Evolutionary conservation across 768 basidiomycete species (phyloP).

Genomic region (Lactifluus subvellereus): DNA sequence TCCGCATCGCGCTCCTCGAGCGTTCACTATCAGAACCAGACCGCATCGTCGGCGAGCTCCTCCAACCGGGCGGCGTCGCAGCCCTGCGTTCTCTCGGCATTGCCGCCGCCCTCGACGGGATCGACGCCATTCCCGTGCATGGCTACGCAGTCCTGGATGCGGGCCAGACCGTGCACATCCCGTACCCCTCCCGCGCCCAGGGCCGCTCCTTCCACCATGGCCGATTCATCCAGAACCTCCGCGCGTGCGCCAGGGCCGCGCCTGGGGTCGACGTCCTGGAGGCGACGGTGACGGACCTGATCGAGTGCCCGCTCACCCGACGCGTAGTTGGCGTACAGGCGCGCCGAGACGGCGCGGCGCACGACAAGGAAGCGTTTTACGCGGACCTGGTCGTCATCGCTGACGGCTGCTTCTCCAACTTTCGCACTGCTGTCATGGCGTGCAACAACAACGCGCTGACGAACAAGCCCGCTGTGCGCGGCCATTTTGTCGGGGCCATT

Average conservation of each 20-base stretch:
- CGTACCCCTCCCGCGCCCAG: slow-evolving; percentile 68
- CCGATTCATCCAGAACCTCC: slow-evolving; percentile 72
- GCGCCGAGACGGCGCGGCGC: slow-evolving; percentile 32
- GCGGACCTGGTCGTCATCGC: slow-evolving; percentile 84
- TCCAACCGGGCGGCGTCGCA: slow-evolving; percentile 87
- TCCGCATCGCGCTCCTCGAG: slow-evolving; percentile 81
- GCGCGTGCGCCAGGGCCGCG: slow-evolving; percentile 56
- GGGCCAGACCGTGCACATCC: slow-evolving; percentile 74
- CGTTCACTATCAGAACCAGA: slow-evolving; percentile 90
- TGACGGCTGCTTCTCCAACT: slow-evolving; percentile 94
- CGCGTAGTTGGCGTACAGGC: slow-evolving; percentile 65
- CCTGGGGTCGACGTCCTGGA: slow-evolving; percentile 75
- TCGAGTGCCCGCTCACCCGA: slow-evolving; percentile 48
- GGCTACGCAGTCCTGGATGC: slow-evolving; percentile 81
- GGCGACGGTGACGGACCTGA: slow-evolving; percentile 72
- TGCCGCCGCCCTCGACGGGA: slow-evolving; percentile 69
- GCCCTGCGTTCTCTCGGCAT: slow-evolving; percentile 77
- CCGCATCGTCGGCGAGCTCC: slow-evolving; percentile 93
- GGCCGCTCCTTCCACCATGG: slow-evolving; percentile 95
- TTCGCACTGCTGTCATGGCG: slow-evolving; percentile 64
- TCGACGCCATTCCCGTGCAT: slow-evolving; percentile 74
- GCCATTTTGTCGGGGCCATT: slow-evolving; percentile 81
- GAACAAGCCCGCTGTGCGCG: slow-evolving; percentile 50
- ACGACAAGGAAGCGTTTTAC: slow-evolving; percentile 51
- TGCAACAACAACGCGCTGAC: slow-evolving; percentile 29